These are phyloP conservation scores for Cadophora malorum DNA, from an alignment of 2,329 filamentous ascomycete species.

Conservation along the genomic window DNA sequence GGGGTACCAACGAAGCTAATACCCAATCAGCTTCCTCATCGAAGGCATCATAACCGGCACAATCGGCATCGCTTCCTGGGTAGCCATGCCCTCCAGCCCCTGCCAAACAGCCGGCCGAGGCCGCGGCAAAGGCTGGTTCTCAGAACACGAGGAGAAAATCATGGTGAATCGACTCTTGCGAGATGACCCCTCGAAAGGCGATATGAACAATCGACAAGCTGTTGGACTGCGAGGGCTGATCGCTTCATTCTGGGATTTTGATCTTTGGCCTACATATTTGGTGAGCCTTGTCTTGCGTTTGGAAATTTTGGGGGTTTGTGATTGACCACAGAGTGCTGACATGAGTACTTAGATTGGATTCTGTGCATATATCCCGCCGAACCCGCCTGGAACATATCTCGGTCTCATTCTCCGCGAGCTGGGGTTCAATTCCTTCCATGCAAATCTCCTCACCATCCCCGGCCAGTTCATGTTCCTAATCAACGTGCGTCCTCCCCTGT, in stretches of 20 bases:
- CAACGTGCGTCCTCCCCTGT: conserved; percentile 27
- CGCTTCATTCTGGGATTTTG: conserved; percentile 55
- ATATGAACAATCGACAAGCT: conserved; percentile 58
- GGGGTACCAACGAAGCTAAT: too few relatives aligned
- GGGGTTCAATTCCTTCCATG: conserved; percentile 37
- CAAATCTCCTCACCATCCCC: conserved; percentile 36
- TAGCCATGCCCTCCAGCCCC: conserved; percentile 29
- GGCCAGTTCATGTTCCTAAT: conserved; percentile 40
- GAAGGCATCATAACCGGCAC: conserved; percentile 30
- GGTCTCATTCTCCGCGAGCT: conserved; percentile 31
- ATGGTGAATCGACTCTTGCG: conserved; percentile 65
- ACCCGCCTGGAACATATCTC: conserved; percentile 32
- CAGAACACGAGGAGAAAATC: conserved; percentile 67
- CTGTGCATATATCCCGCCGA: conserved; percentile 22
- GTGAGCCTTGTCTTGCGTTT: too few relatives aligned
- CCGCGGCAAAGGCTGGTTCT: conserved; percentile 68
- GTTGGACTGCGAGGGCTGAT: conserved; percentile 53
- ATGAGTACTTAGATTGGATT: conserved; percentile 22
- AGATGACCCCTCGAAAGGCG: conserved; percentile 57
- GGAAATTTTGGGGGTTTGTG: too few relatives aligned
- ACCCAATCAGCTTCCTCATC: conserved; percentile 27
- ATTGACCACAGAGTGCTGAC: too few relatives aligned
- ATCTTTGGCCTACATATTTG: conserved; percentile 58
- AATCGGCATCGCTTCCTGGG: conserved; percentile 26
- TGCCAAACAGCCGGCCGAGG: conserved; percentile 53